A percentile compares a stretch with the other conserved stretches of the same genome.
Conservation (phyloP, 1,284 basidiomycete genomes). For the Chiua sp. region DNA sequence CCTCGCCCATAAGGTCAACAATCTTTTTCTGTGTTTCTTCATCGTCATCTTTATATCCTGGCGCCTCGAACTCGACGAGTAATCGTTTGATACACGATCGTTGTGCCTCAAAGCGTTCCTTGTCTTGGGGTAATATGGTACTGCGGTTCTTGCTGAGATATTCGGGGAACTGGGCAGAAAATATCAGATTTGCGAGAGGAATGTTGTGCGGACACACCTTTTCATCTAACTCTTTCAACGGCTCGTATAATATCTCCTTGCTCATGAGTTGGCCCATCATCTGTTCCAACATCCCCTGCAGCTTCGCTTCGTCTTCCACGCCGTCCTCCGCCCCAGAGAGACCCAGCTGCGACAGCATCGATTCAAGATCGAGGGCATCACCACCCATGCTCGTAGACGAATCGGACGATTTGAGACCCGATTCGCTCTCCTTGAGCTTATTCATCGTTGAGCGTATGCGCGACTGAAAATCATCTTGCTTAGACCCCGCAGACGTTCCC, state of each 20-base stretch:
- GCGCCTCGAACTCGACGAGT: conserved; percentile 75
- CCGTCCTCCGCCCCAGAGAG: conserved; percentile 37
- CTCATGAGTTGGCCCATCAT: conserved; percentile 92
- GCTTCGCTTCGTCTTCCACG: conserved; percentile 37
- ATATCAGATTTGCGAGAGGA: neutral
- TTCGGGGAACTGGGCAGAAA: conserved; percentile 64
- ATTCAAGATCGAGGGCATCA: conserved; percentile 56
- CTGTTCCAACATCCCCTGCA: conserved; percentile 68
- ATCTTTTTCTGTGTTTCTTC: conserved; percentile 58
- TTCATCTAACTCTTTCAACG: conserved; percentile 85
- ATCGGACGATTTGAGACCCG: conserved; percentile 46
- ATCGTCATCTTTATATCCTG: conserved; percentile 68
- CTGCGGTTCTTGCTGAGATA: conserved; percentile 63
- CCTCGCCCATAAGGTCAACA: conserved; percentile 80
- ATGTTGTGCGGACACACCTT: conserved; percentile 57
- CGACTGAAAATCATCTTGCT: conserved; percentile 38
- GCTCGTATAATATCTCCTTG: conserved; percentile 95
- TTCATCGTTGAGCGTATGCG: conserved; percentile 65
- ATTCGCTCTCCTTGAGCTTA: conserved; percentile 78
- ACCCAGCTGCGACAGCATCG: conserved; percentile 54
- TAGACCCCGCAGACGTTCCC: conserved; percentile 17
- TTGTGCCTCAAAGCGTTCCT: conserved; percentile 75
- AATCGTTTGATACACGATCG: conserved; percentile 68
- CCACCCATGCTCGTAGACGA: conserved; percentile 13
- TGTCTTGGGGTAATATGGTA: conserved; percentile 64